Conservation (phyloP, 306 rosid genomes). For the Prinsepia uniflora region DNA sequence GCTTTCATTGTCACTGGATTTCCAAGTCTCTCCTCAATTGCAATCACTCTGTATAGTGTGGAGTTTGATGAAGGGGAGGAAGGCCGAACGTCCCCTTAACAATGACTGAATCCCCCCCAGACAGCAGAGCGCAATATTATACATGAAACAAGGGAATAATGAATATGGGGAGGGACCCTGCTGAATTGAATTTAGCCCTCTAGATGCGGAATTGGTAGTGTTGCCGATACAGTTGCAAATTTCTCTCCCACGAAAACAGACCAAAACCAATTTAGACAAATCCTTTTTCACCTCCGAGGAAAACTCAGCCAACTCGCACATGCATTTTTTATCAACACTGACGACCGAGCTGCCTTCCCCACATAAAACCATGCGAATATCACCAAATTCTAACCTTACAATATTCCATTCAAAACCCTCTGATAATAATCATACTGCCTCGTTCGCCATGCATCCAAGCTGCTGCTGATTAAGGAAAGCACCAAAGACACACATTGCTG, state of each 20-base stretch:
- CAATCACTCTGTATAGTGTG: constrained; percentile 47
- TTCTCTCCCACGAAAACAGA: constrained; percentile 38
- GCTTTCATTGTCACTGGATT: constrained; percentile 28
- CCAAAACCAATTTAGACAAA: constrained; percentile 30
- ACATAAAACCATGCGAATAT: constrained; percentile 35
- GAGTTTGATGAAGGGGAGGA: constrained; percentile 23
- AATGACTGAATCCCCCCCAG: constrained; percentile 18
- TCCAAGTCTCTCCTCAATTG: constrained; percentile 24
- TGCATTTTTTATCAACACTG: constrained; percentile 23
- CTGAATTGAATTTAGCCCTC: constrained; percentile 31
- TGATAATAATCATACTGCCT: constrained; percentile 98
- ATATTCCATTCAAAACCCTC: constrained; percentile 92
- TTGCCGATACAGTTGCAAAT: constrained; percentile 32
- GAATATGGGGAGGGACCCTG: constrained; percentile 16
- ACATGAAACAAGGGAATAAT: constrained; percentile 26
- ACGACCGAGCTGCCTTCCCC: constrained; percentile 32
- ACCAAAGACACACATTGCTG: constrained; percentile 99
- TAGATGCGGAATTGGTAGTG: constrained; percentile 19
- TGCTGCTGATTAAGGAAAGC: constrained; percentile 93
- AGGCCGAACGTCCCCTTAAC: constrained; percentile 31
- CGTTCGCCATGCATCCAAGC: constrained; percentile 99
- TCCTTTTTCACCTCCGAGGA: constrained; percentile 22
- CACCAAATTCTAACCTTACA: constrained; percentile 46
- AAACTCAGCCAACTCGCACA: constrained; percentile 36
- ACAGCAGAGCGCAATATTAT: constrained; percentile 31